Base-by-base conservation (phyloP, 192 early-diverging fungal species). In the Umbelopsis sp. region DNA sequence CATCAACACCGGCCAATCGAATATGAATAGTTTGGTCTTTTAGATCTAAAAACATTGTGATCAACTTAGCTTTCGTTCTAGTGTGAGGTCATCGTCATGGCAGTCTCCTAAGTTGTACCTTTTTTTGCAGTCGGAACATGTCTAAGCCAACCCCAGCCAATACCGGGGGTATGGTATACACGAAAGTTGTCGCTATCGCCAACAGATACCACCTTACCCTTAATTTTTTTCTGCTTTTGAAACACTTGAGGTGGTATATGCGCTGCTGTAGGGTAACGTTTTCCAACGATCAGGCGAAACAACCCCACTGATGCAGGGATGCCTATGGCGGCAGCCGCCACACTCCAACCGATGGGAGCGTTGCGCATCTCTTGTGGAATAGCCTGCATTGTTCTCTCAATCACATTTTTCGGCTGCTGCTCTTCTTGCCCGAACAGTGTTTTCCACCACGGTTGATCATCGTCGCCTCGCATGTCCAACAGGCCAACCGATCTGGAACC, bases 1-100 rank as follows among this genome's bases (percentile, higher is more conserved):
- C 90, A 76, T 91, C 90, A 0, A 91, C 84, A 12, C 90, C 90
- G 46, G 90, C 88, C 37, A 91, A 66, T 16, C 90, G 83, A 22
- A 91, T 78, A 61, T 85, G 80, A 10, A 91, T 80, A 27, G 90
- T 89, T 66, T 87, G 78, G 22, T 87, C 79, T 74, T 82, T 84
- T 8, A 86, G 72, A 13, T 80, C 81, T 85, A 70, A 0, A n/a
- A 22, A 72, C 2, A 44, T 13, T 1, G 21, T 64, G 10, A 55
- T 33, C 49, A 46, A 13, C 5, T 37, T 49, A 25, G 20, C 12
- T 37, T 15, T 41, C 2, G 67, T 45, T 44, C 11, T 20, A 37
- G 3, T 3, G 27, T 30, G 27, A 30, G 27, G 1, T 30, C 27
- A 30, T 30, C 27, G 3, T 30, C 27, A 30, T 30, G 1, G 27